These are phyloP conservation scores for Phytophthora foliorum DNA, from an alignment of 352 stramenopile species.

Conservation along the genomic window DNA sequence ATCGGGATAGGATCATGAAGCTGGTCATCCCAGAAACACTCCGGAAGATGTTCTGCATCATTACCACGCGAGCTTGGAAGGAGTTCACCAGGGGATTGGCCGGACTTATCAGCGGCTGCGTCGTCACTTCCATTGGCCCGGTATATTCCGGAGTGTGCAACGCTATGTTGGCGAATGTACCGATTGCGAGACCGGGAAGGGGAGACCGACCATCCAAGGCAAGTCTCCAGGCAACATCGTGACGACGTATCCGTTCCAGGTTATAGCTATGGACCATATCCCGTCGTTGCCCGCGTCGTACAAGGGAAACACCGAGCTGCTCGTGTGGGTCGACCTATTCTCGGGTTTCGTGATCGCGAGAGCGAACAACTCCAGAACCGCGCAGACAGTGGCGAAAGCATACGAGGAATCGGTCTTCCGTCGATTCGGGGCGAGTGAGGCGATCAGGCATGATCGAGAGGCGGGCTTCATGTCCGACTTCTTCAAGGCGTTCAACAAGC, in stretches of 20 bases:
- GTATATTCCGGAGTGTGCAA: no score
- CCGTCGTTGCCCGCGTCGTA: no score
- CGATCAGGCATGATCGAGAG: not conserved
- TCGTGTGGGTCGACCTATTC: no score
- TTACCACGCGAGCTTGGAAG: conserved; percentile 12
- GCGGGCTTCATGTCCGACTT: not conserved
- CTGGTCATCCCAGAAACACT: conserved; percentile 5
- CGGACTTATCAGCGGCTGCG: conserved; percentile 2
- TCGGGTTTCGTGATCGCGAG: no score
- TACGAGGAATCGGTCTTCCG: conserved; percentile 35
- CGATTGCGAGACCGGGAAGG: no score
- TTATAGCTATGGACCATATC: no score
- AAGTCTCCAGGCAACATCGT: no score
- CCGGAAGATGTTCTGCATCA: conserved; percentile 17
- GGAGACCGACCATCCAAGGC: no score
- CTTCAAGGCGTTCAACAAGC: not conserved
- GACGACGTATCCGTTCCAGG: no score
- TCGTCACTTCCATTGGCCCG: conserved; percentile 10
- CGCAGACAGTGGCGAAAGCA: not conserved
- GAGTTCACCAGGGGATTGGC: conserved; percentile 15
- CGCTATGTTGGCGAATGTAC: no score
- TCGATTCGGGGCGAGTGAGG: conserved; percentile 11
- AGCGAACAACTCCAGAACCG: no score
- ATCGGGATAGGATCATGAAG: not conserved
- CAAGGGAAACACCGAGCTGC: no score